Base-by-base conservation (phyloP, 768 basidiomycete species). In the Aureoboletus auriporus region DNA sequence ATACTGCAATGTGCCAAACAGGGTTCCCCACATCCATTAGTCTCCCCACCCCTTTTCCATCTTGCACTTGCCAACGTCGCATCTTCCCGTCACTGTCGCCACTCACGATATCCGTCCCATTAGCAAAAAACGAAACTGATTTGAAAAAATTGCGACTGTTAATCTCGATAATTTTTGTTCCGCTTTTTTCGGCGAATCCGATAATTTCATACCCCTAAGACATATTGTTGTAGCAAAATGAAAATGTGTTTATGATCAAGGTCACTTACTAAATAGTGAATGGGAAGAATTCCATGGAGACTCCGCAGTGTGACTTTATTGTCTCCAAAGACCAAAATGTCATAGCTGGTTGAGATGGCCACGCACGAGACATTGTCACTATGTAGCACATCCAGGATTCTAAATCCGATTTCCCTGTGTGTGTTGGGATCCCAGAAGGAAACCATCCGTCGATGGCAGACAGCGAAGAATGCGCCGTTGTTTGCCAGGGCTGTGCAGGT, bases 341-440 rank as follows among this genome's bases (percentile, higher is more conserved):
- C 43, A 5, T 42, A 48, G 20, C 47, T 42, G 29, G 13, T 12
- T 4, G 51, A 55, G 12, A 54, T 46, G 5, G 46, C 39, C 16
- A 55, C 46, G 8, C 14, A 39, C 8, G 6, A 16, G 13, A 49
- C 6, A 2, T 23, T 23, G 4, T 5, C 0, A 11, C 4, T 4
- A n/a, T 12, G 47, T 5, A 1, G 14, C 1, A 28, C 8, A 16
- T 54, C 39, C 20, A 23, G 17, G 10, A 54, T 20, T 10, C 17
- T 1, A 13, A 50, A 14, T 23, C 51, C 54, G 1, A 54, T 42
- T 39, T 29, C 23, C 11, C 48, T 40, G 30, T 8, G 39, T 9
- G 51, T 54, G 4, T 17, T 27, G 5, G 31, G 31, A 11, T 55
- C 52, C 54, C 51, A 54, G 28, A 55, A 49, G 0, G 52, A 46